These are phyloP conservation scores for Beta lomatogona DNA, from an alignment of 179 eudicot genomes.

Conservation along the genomic window DNA sequence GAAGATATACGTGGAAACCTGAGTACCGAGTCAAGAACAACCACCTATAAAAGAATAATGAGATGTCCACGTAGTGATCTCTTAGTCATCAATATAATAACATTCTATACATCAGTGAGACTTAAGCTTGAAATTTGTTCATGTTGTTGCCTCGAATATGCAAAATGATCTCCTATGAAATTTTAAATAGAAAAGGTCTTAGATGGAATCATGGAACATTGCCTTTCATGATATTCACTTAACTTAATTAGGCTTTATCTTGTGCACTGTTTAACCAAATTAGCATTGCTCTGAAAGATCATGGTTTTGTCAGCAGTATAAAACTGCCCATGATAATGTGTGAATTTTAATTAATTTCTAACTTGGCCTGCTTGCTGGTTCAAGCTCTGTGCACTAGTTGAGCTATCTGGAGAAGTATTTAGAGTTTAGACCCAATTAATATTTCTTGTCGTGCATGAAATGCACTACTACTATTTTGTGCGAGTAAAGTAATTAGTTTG, in stretches of 20 bases:
- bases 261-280: neutral
- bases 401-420: neutral
- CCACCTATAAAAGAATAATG: too few species aligned
- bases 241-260: neutral
- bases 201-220: neutral
- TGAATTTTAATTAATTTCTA: neutral
- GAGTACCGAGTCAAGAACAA: too few species aligned
- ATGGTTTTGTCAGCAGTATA: neutral
- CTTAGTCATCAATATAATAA: too few species aligned
- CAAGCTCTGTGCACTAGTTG: neutral
- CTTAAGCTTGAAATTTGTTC: slow-evolving; percentile 58
- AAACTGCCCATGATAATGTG: neutral
- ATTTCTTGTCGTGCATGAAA: neutral
- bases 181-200: neutral
- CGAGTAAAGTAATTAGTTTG: neutral
- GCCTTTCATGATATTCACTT: neutral
- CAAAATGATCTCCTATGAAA: slow-evolving; percentile 43
- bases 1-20: too few species aligned
- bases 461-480: neutral
- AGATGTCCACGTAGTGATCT: too few species aligned
- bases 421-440: too few species aligned
- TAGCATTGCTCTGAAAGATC: neutral
- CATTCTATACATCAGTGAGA: too few species aligned
- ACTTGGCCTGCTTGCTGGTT: neutral
- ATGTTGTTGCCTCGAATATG: slow-evolving; percentile 77